Conservation (phyloP, 2,329 filamentous ascomycete genomes). For the Podosphaera aphanis region DNA sequence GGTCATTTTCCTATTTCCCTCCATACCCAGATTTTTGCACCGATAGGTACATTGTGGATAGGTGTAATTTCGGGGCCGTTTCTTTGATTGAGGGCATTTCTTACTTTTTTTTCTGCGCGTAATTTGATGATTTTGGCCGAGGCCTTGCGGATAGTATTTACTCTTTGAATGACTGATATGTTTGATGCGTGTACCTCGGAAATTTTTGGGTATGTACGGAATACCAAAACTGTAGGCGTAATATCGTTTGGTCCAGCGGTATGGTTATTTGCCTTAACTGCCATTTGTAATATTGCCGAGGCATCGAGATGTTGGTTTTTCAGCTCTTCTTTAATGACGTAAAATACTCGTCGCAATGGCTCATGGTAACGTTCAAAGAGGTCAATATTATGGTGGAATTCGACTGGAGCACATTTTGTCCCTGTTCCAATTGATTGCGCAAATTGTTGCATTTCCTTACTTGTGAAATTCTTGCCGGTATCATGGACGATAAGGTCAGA, state of each 20-base stretch:
- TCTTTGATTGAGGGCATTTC: not conserved
- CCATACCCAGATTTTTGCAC: not conserved
- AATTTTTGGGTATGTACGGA: not conserved
- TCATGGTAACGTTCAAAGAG: constrained; percentile 2
- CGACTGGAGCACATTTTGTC: not conserved
- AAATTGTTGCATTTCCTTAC: constrained; percentile 2
- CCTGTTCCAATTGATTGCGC: not conserved
- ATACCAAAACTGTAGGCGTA: not conserved
- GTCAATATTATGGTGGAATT: constrained; percentile 1
- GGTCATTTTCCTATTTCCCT: not conserved
- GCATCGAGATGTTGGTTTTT: not conserved
- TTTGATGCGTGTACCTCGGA: not conserved
- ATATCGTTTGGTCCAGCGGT: not conserved
- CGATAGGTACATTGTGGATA: not conserved
- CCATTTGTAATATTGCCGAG: not conserved
- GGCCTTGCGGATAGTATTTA: not conserved
- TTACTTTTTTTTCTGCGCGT: not conserved
- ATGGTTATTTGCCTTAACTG: constrained; percentile 1
- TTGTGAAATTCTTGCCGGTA: constrained; percentile 3
- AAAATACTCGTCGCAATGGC: not conserved
- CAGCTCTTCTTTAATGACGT: not conserved
- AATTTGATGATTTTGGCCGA: not conserved
- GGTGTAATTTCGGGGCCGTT: not conserved
- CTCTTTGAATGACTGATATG: not conserved
- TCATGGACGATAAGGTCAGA: constrained; percentile 1